A percentile compares a stretch with the other conserved stretches of the same genome.
phyloP scores from a whole-genome alignment of 169 alveolate genomes.

The Plasmodium knowlesi region DNA sequence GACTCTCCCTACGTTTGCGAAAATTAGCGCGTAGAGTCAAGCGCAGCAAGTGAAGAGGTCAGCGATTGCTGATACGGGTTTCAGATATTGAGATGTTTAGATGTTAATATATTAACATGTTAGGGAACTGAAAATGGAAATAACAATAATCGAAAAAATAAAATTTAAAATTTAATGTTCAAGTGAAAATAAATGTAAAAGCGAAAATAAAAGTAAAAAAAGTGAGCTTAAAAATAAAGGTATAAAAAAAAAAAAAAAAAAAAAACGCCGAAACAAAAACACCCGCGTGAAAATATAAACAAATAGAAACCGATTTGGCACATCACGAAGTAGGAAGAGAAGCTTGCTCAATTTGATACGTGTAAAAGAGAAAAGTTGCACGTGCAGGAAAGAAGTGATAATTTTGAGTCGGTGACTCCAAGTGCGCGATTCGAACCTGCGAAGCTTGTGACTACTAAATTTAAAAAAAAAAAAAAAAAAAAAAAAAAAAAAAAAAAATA shows the following conservation, averaged over 20 bases:
- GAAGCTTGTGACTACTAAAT: neutral
- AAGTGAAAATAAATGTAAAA: neutral
- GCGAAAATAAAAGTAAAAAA: too few relatives aligned
- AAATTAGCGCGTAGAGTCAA: neutral
- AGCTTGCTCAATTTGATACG: neutral
- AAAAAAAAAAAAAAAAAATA: too few relatives aligned
- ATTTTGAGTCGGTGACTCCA: neutral
- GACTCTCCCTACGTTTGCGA: neutral
- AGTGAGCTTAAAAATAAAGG: too few relatives aligned
- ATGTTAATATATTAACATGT: too few relatives aligned
- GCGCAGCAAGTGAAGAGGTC: neutral
- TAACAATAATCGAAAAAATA: neutral
- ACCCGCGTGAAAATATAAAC: neutral
- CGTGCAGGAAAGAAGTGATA: neutral
- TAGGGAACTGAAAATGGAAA: neutral
- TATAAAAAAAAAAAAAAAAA: too few relatives aligned
- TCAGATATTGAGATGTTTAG: neutral
- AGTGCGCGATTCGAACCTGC: neutral
- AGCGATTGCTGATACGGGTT: too few relatives aligned
- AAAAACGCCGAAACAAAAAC: neutral
- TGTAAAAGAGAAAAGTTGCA: neutral
- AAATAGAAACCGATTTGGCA: neutral
- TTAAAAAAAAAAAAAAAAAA: too few relatives aligned
- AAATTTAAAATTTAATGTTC: neutral
- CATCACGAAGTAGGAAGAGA: neutral